Percentiles rank a stretch among this genome's conserved stretches.
phyloP scores from a whole-genome alignment of 73 alveolate species.

The Breviolum minutum region DNA sequence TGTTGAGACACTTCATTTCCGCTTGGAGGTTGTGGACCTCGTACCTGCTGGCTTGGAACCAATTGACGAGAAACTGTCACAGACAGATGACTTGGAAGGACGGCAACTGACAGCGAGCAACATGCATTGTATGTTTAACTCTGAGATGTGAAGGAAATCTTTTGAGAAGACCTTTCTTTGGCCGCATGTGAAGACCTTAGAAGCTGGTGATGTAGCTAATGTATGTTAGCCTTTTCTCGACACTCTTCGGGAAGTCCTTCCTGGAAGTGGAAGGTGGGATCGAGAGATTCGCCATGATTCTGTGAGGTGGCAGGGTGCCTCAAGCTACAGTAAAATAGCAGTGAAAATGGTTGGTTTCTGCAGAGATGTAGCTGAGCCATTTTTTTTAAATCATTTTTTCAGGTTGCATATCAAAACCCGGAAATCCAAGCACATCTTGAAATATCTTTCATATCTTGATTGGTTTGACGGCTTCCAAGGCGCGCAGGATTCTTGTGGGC shows the following conservation, averaged over 20 bases:
- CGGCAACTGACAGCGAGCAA: background rate
- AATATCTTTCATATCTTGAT: no score
- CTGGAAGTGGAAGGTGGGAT: background rate
- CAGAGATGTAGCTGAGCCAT: no score
- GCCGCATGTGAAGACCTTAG: background rate
- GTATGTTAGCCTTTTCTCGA: no score
- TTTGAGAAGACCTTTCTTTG: background rate
- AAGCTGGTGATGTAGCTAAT: no score
- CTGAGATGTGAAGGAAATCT: background rate
- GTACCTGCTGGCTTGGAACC: slow-evolving; percentile 74
- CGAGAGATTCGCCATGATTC: slow-evolving; percentile 32
- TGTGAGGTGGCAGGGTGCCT: slow-evolving; percentile 12
- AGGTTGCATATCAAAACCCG: no score
- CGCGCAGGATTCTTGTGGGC: slow-evolving; percentile 11
- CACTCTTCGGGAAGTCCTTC: background rate
- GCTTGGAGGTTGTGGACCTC: slow-evolving; percentile 28
- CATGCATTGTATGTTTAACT: background rate
- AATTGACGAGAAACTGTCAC: slow-evolving; percentile 2
- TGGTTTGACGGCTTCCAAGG: background rate
- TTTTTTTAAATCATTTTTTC: no score
- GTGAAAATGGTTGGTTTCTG: no score
- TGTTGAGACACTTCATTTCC: no score
- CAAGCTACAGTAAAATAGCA: background rate
- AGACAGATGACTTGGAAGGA: slow-evolving; percentile 21
- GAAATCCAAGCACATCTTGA: no score